Percentiles rank a stretch among this genome's conserved stretches.
These are phyloP conservation scores for Pisolithus tinctorius DNA, from an alignment of 768 basidiomycete genomes.

Conservation along the genomic window DNA sequence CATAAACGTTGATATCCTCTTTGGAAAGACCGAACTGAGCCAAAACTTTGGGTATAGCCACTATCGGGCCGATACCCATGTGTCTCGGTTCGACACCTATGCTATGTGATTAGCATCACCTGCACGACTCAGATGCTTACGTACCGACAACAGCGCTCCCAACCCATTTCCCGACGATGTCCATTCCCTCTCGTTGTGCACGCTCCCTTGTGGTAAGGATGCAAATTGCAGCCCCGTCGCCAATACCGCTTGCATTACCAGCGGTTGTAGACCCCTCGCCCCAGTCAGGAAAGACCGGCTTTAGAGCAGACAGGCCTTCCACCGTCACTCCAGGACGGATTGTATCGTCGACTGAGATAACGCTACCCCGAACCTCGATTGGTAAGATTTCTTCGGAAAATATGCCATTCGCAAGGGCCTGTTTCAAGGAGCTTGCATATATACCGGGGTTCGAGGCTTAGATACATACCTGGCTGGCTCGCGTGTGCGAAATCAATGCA, in stretches of 20 bases:
- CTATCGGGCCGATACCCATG: slow-evolving; percentile 74
- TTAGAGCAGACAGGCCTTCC: slow-evolving; percentile 71
- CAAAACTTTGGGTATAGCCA: slow-evolving; percentile 65
- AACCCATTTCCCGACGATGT: slow-evolving; percentile 80
- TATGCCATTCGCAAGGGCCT: slow-evolving; percentile 63
- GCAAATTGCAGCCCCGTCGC: slow-evolving; percentile 87
- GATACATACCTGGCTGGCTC: slow-evolving; percentile 54
- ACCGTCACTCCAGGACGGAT: slow-evolving; percentile 75
- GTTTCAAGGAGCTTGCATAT: not conserved
- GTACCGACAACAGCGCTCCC: slow-evolving; percentile 69
- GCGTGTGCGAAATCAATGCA: slow-evolving; percentile 80
- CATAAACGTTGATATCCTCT: slow-evolving; percentile 71
- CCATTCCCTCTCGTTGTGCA: slow-evolving; percentile 71
- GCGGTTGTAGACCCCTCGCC: slow-evolving; percentile 66
- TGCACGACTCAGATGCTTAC: slow-evolving; percentile 13
- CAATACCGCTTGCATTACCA: slow-evolving; percentile 83
- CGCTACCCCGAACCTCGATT: slow-evolving; percentile 60
- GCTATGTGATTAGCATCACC: slow-evolving; percentile 1
- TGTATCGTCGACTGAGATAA: slow-evolving; percentile 78
- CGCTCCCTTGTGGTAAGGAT: slow-evolving; percentile 74
- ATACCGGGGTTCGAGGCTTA: not conserved
- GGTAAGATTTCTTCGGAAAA: slow-evolving; percentile 91
- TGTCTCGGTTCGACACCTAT: slow-evolving; percentile 68
- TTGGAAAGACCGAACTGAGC: slow-evolving; percentile 54
- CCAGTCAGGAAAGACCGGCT: slow-evolving; percentile 85